These are phyloP conservation scores for Fusarium subtropicale DNA, from an alignment of 2,329 filamentous ascomycete species.

Conservation along the genomic window DNA sequence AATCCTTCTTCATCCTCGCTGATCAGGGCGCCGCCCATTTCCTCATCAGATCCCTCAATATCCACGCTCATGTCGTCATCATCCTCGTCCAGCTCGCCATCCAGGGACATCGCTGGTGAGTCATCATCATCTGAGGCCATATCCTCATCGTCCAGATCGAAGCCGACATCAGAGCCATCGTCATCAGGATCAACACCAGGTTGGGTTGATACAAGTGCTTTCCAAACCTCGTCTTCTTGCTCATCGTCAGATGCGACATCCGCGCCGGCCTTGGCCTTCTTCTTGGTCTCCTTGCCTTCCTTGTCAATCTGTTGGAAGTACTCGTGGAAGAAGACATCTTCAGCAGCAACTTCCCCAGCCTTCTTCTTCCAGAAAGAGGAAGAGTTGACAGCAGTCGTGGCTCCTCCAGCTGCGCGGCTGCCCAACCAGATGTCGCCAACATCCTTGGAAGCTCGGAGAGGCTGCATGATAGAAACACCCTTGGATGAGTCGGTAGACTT, in stretches of 20 bases:
- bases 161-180: slow-evolving; percentile 64
- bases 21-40: slow-evolving; percentile 58
- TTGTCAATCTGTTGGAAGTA: slow-evolving; percentile 87
- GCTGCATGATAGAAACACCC: slow-evolving; percentile 96
- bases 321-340: slow-evolving; percentile 98
- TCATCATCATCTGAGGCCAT: slow-evolving; percentile 64
- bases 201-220: slow-evolving; percentile 83
- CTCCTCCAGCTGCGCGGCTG: slow-evolving; percentile 58
- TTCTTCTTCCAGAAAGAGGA: slow-evolving; percentile 93
- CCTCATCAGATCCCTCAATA: slow-evolving; percentile 57
- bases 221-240: slow-evolving; percentile 87
- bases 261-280: slow-evolving; percentile 59
- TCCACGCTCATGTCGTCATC: slow-evolving; percentile 56
- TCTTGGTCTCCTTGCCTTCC: slow-evolving; percentile 64
- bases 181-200: slow-evolving; percentile 68
- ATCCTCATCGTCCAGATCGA: slow-evolving; percentile 62
- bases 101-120: slow-evolving; percentile 51
- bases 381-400: slow-evolving; percentile 74
- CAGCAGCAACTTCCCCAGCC: slow-evolving; percentile 84
- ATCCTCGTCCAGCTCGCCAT: slow-evolving; percentile 61
- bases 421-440: slow-evolving; percentile 68
- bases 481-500: slow-evolving; percentile 76
- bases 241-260: slow-evolving; percentile 67
- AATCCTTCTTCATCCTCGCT: slow-evolving; percentile 58
- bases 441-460: slow-evolving; percentile 68